Evolutionary conservation across 2,329 filamentous ascomycete species (phyloP).

Genomic region (Stemphylium lycopersici): DNA sequence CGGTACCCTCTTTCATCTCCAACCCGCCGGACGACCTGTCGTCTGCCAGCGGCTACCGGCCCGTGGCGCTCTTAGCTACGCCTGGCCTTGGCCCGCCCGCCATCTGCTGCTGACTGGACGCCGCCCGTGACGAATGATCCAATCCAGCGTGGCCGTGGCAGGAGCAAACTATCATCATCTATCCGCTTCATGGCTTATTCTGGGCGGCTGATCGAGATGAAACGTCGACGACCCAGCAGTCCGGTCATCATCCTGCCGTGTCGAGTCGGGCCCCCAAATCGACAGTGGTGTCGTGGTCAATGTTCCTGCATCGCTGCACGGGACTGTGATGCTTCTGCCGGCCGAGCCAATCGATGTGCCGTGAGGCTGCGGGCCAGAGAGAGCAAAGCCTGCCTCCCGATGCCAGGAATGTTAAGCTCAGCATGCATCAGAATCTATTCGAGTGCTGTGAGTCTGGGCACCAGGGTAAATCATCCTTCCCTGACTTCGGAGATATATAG

Average conservation of each 20-base stretch:
- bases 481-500: constrained; percentile 51
- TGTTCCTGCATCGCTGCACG: constrained; percentile 52
- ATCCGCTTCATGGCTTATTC: constrained; percentile 47
- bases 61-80: constrained; percentile 40
- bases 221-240: constrained; percentile 45
- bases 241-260: constrained; percentile 44
- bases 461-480: constrained; percentile 45
- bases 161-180: constrained; percentile 45
- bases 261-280: constrained; percentile 42
- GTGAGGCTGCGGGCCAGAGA: constrained; percentile 27
- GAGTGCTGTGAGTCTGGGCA: constrained; percentile 45
- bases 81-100: constrained; percentile 30
- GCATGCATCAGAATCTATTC: constrained; percentile 44
- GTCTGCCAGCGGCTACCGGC: constrained; percentile 39
- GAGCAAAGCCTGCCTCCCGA: constrained; percentile 36
- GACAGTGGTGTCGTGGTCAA: constrained; percentile 48
- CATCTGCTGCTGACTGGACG: constrained; percentile 36
- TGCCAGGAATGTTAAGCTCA: constrained; percentile 49
- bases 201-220: constrained; percentile 47
- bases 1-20: constrained; percentile 21
- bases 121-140: constrained; percentile 31
- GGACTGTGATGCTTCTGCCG: constrained; percentile 41
- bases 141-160: constrained; percentile 30
- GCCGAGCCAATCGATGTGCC: constrained; percentile 38
- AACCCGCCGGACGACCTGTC: constrained; percentile 32